Conservation (phyloP, 2,329 filamentous ascomycete species). For the Diplodia corticola region DNA sequence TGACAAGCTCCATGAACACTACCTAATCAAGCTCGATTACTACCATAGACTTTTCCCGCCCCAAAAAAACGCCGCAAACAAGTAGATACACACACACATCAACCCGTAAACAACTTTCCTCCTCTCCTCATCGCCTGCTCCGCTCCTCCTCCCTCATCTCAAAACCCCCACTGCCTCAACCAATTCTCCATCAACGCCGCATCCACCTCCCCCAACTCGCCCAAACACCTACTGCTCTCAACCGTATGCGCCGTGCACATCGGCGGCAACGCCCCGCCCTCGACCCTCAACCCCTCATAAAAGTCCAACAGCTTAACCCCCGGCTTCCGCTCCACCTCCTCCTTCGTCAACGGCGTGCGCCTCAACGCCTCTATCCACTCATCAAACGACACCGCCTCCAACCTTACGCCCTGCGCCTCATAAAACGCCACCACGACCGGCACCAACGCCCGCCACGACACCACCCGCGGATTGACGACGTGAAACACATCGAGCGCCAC, state of each 20-base stretch:
- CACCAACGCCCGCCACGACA: slow-evolving; percentile 21
- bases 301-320: slow-evolving; percentile 26
- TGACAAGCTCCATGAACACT: too few relatives aligned
- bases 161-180: slow-evolving; percentile 21
- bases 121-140: too few relatives aligned
- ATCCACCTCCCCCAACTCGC: slow-evolving; percentile 18
- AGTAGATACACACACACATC: too few relatives aligned
- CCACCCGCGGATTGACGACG: slow-evolving; percentile 22
- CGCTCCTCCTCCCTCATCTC: neutral
- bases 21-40: too few relatives aligned
- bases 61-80: too few relatives aligned
- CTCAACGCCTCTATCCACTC: slow-evolving; percentile 24
- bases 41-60: too few relatives aligned
- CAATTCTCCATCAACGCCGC: slow-evolving; percentile 15
- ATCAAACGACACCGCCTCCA: neutral
- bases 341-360: slow-evolving; percentile 15
- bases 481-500: slow-evolving; percentile 15
- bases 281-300: slow-evolving; percentile 18
- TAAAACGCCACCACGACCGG: slow-evolving; percentile 13
- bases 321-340: slow-evolving; percentile 22
- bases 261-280: slow-evolving; percentile 15
- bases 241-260: slow-evolving; percentile 6
- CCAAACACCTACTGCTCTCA: slow-evolving; percentile 1
- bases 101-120: too few relatives aligned
- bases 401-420: neutral